Evolutionary conservation across 2,329 filamentous ascomycete genomes (phyloP), one percentile per base, ranked within the genome.

Genomic region (Trichothecium sympodiale): DNA sequence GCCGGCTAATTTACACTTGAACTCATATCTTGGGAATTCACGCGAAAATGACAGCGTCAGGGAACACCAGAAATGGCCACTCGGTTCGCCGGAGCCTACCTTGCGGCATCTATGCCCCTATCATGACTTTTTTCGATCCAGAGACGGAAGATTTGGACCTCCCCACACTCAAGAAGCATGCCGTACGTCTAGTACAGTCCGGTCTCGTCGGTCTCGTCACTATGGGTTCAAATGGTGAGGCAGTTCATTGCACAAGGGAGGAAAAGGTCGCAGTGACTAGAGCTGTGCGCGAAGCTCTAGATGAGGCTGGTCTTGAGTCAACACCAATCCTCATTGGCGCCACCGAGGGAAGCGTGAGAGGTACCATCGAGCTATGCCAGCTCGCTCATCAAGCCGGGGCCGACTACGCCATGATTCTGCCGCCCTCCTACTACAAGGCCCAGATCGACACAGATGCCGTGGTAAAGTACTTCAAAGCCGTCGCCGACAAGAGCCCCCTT

Each of bases 151-250:
- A 91, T 33, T 71, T 94, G 49, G 86, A 94, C 53, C 76, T 88
- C 43, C 69, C 81, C 26, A 73, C 74, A 40, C 83, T 91, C 62
- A 83, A 84, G 60, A 80, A 74, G 53, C 86, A 94, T 54, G 82
- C 83, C 17, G 75, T 83, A 46, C 80, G 85, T 33, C 75, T 94
- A 33, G 81, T 79, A 28, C 67, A 77, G 53, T 82, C 77, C 39
- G 87, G 87, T 8, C 74, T 94, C 9, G 83, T 79, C 33, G 86
- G 86, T 26, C 71, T 94, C 17, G 83, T 91, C 30, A 81, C 80
- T 46, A 86, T 91, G 80, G 86, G 87, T 42, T 93, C 85, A 46
- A 94, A 93, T 60, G 86, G 86, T 41, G 86, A 94, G 64, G 85
- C 86, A 17, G 81, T 86, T 38, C 85, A 94, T 64, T 79, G 88